Base-by-base conservation (phyloP, 1,284 basidiomycete genomes). In the Rhizoctonia solani region DNA sequence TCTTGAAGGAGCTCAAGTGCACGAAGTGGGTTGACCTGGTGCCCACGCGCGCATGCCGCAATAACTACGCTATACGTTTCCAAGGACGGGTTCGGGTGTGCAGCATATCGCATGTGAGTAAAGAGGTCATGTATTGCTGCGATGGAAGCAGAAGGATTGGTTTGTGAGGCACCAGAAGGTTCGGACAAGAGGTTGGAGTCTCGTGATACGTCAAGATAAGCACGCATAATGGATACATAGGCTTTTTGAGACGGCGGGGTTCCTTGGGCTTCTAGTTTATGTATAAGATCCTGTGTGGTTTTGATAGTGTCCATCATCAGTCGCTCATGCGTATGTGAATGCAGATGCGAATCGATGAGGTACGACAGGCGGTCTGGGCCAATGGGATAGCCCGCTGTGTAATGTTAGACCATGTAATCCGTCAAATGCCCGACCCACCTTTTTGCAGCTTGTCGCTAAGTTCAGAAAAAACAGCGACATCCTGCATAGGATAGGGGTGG, bases 1-100 rank as follows among this genome's bases (percentile, higher is more conserved):
- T 99, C 96, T 25, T 85, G 87, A 85, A 93, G 97, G 1, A 99
- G 81, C 75, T 99, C 96, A 49, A 97, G 80, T 0, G 96, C 96
- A 42, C 93, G 87, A 74, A 97, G 93, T 0, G 93, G 91, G 72
- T 96, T 90, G 1, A 89, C 85, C 37, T 80, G 78, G 1, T 75
- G 73, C 0, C 80, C 72, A 41, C 81, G 78, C 0, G 88, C 89
- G 72, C 96, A 98, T 0, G 92, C 90, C 0, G 84, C 82, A 72
- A 99, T 95, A 93, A 99, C 97, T 27, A 86, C 76, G 0, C 88
- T 84, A 77, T 95, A 99, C 4, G 95, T 78, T 16, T 83, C 77
- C 1, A 82, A 81, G 69, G 91, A 87, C 0, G 96, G 95, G 1
- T 81, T 78, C 0, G 93, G 87, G 74, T 99, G 94, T 0, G 95